Conservation (phyloP, 2,329 filamentous ascomycete genomes). For the Aschersonia sp. region DNA sequence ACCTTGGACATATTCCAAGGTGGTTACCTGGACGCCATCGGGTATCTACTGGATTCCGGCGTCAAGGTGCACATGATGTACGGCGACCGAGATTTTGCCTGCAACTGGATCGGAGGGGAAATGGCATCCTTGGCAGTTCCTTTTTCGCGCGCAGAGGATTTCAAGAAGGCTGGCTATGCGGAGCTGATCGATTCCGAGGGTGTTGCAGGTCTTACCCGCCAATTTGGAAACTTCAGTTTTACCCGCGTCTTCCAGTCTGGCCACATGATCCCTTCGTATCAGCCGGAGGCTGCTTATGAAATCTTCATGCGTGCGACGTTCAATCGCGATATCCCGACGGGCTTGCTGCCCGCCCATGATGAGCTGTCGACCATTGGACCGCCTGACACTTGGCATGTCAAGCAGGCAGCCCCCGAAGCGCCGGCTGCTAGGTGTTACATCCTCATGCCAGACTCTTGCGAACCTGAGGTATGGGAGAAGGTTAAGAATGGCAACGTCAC, state of each 20-base stretch:
- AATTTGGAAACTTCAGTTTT: slow-evolving; percentile 60
- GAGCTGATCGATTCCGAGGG: slow-evolving; percentile 50
- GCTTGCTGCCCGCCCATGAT: slow-evolving; percentile 33
- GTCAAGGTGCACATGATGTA: slow-evolving; percentile 62
- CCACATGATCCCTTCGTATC: slow-evolving; percentile 45
- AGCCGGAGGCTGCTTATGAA: slow-evolving; percentile 40
- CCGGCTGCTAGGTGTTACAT: slow-evolving; percentile 44
- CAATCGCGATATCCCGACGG: slow-evolving; percentile 38
- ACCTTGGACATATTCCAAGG: slow-evolving; percentile 44
- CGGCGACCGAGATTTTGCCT: slow-evolving; percentile 45
- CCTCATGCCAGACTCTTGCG: slow-evolving; percentile 40
- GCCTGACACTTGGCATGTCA: slow-evolving; percentile 45
- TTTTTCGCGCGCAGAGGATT: slow-evolving; percentile 28
- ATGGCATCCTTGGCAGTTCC: slow-evolving; percentile 49
- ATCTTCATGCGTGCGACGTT: slow-evolving; percentile 45
- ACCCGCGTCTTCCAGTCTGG: slow-evolving; percentile 51
- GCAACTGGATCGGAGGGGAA: slow-evolving; percentile 57
- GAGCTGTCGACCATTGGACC: slow-evolving; percentile 35
- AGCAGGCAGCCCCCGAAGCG: slow-evolving; percentile 30
- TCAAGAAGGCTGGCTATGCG: slow-evolving; percentile 51
- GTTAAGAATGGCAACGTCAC: slow-evolving; percentile 36
- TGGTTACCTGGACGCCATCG: slow-evolving; percentile 34
- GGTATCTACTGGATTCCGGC: slow-evolving; percentile 43
- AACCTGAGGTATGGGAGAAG: slow-evolving; percentile 32
- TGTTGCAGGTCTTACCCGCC: slow-evolving; percentile 55